Conservation (phyloP, 164 flowering plant species). For the Kingdonia uniflora region DNA sequence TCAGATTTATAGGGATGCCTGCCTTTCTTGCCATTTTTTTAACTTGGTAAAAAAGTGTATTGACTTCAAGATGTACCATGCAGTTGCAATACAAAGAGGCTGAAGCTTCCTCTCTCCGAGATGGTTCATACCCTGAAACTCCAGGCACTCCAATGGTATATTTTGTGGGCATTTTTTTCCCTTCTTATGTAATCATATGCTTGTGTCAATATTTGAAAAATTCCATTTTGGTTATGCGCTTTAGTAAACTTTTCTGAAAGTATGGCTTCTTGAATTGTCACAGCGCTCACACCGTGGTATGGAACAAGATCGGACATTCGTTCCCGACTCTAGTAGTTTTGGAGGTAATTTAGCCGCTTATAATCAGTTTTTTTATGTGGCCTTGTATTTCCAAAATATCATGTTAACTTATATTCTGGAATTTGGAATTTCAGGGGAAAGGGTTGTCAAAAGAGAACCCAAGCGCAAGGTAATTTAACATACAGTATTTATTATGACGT, state of each 20-base stretch:
- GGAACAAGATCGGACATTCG: constrained; percentile 67
- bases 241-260: background rate
- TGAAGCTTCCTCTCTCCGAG: constrained; percentile 72
- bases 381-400: background rate
- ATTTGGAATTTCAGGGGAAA: constrained; percentile 49
- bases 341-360: constrained; percentile 41
- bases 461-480: constrained; percentile 50
- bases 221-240: constrained; percentile 1
- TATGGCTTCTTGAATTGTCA: constrained; percentile 4
- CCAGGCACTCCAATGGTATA: constrained; percentile 78
- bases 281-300: constrained; percentile 36
- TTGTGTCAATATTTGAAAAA: background rate
- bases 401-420: background rate
- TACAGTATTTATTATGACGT: background rate
- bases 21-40: background rate
- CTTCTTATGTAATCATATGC: background rate
- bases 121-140: constrained; percentile 56
- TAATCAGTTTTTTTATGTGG: background rate
- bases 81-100: constrained; percentile 90
- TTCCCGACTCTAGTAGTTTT: constrained; percentile 49
- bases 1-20: background rate
- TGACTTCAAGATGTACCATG: background rate
- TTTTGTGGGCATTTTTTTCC: background rate
- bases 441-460: constrained; percentile 67
- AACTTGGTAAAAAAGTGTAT: no score